Evolutionary conservation across 73 alveolate species (phyloP), one percentile per base, ranked within the genome.

Genomic region (Paramecium caudatum): DNA sequence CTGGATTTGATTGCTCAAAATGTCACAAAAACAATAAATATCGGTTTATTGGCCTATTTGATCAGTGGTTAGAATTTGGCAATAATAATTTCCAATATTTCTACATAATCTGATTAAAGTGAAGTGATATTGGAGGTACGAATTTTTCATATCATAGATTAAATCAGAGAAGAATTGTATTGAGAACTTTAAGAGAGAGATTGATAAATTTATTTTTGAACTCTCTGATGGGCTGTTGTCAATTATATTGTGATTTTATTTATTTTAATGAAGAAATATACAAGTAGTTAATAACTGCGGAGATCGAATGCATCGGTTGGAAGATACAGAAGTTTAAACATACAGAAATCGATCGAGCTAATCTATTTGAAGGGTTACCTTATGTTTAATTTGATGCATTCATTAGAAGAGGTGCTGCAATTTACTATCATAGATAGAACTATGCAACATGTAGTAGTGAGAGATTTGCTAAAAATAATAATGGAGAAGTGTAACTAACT

Each of bases 311-410:
- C 46, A 3, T 21, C 80, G 9, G 7, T 55, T 8, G 80, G 80
- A 8, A 55, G 80, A 21, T 55, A 55, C 30, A 12, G 83, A 65
- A 3, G 12, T 74, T 74, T 37, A 39, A 45, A 45, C 68, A 74
- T 45, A 43, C 23, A 1, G 88, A 74, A 45, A 74, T 74, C 17
- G 88, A 74, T 9, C 17, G 88, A 74, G 88, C 88, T 2, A 74
- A 74, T 74, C 19, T 74, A 45, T 74, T 74, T 15, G 88, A 74
- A 39, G 88, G 88, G 1, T 74, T 74, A 21, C 88, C 88, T 41
- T 74, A 74, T 74, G 65, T 74, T 1, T 21, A 74, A 45, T 74
- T 41, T 74, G 88, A 74, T 74, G 88, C 88, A 34, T 74, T 74
- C 15, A 45, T 74, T 1, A 74, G 88, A 74, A 74, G 88, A 74